Evolutionary conservation across 1,284 basidiomycete species (phyloP).

Genomic region (Trametes sp.): DNA sequence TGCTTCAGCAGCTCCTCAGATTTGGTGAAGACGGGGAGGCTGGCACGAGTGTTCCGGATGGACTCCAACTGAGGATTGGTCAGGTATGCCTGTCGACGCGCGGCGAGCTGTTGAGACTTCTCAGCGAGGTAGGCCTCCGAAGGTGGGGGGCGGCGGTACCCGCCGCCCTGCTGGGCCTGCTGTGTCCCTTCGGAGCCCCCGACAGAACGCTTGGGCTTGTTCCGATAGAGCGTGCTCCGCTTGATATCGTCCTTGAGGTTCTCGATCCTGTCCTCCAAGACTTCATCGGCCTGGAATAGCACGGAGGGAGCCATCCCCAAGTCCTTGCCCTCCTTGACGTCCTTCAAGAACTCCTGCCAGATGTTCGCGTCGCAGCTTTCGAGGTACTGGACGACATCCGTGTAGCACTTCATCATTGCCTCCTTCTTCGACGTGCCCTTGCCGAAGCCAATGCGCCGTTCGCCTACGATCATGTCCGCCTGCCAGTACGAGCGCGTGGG

Average conservation of each 20-base stretch:
- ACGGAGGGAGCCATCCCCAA: slow-evolving; percentile 79
- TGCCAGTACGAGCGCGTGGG: slow-evolving; percentile 64
- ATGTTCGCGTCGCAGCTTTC: slow-evolving; percentile 83
- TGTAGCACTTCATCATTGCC: slow-evolving; percentile 79
- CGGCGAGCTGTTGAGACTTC: slow-evolving; percentile 70
- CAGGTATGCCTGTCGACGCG: slow-evolving; percentile 70
- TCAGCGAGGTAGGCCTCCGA: slow-evolving; percentile 43
- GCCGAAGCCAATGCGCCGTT: slow-evolving; percentile 84
- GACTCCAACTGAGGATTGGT: slow-evolving; percentile 65
- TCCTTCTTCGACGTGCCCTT: slow-evolving; percentile 76
- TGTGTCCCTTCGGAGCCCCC: slow-evolving; percentile 28
- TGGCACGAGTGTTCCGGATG: slow-evolving; percentile 73
- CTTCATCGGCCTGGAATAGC: slow-evolving; percentile 72
- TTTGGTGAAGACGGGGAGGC: slow-evolving; percentile 79
- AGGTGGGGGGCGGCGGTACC: slow-evolving; percentile 39
- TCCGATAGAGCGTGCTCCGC: slow-evolving; percentile 57
- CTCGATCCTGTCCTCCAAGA: slow-evolving; percentile 78
- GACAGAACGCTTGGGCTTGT: slow-evolving; percentile 47
- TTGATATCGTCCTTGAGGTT: slow-evolving; percentile 78
- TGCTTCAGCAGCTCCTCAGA: slow-evolving; percentile 73
- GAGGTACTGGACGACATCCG: slow-evolving; percentile 90
- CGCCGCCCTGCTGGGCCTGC: slow-evolving; percentile 16
- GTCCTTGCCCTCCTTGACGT: slow-evolving; percentile 69
- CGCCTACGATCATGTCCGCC: slow-evolving; percentile 84
- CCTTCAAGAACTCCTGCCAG: slow-evolving; percentile 78